phyloP scores from a whole-genome alignment of 2,329 filamentous ascomycete species.

The Alternaria gaisen region DNA sequence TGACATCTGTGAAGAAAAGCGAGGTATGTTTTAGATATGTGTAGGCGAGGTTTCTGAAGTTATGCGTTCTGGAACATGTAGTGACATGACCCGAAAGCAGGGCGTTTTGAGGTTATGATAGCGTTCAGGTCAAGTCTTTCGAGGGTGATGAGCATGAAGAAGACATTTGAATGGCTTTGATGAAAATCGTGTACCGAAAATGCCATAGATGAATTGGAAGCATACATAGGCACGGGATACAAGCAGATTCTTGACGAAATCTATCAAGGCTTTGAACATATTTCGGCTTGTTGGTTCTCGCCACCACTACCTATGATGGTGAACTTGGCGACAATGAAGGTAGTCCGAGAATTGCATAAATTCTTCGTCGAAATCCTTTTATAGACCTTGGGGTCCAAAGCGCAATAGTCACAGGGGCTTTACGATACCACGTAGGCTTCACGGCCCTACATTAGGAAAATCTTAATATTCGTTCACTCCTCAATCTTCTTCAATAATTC shows the following conservation, averaged over 20 bases:
- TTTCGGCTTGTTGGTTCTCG: not conserved
- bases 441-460: not conserved
- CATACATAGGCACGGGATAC: not conserved
- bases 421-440: not conserved
- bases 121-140: not conserved
- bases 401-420: not conserved
- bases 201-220: not conserved
- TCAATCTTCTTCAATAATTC: conserved; percentile 28
- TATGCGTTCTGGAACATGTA: too few relatives aligned
- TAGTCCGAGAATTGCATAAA: not conserved
- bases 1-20: not conserved
- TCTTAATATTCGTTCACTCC: not conserved
- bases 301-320: not conserved
- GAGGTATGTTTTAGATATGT: not conserved
- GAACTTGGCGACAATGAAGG: too few relatives aligned
- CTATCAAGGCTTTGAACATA: not conserved
- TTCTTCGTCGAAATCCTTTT: too few relatives aligned
- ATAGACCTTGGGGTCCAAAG: too few relatives aligned
- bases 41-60: not conserved
- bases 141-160: not conserved
- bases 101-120: not conserved
- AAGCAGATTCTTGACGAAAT: not conserved
- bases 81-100: not conserved
- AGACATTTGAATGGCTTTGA: not conserved
- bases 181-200: not conserved